Conservation (phyloP, 2,329 filamentous ascomycete genomes). For the Kalmusia sp. region DNA sequence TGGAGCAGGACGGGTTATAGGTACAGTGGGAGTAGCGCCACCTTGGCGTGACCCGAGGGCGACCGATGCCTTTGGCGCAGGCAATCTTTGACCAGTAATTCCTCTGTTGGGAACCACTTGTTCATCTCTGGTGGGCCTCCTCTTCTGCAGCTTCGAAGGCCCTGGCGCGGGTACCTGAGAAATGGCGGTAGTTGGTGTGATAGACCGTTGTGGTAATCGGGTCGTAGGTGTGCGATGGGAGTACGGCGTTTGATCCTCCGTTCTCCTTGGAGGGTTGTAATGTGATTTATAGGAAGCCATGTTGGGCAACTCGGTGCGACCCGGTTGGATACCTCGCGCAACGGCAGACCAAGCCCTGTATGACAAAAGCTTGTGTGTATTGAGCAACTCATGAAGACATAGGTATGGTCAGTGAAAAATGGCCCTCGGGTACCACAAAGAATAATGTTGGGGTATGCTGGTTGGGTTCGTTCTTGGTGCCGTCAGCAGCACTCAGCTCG, state of each 20-base stretch:
- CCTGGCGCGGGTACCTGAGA: slow-evolving; percentile 33
- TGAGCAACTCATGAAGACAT: slow-evolving; percentile 51
- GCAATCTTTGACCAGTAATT: slow-evolving; percentile 26
- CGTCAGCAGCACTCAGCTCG: slow-evolving; percentile 46
- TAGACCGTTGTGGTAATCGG: slow-evolving; percentile 45
- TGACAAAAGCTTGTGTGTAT: slow-evolving; percentile 40
- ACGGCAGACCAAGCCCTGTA: slow-evolving; percentile 35
- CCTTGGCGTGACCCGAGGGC: slow-evolving; percentile 29
- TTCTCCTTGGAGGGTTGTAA: slow-evolving; percentile 39
- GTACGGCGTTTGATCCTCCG: slow-evolving; percentile 35
- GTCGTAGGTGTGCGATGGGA: slow-evolving; percentile 36
- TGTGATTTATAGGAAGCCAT: slow-evolving; percentile 53
- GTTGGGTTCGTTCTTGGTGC: slow-evolving; percentile 25
- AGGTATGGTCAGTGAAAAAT: slow-evolving; percentile 33
- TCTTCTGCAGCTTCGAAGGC: slow-evolving; percentile 47
- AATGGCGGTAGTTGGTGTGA: slow-evolving; percentile 40
- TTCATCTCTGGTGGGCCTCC: slow-evolving; percentile 42
- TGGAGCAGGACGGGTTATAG: slow-evolving; percentile 25
- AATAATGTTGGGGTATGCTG: slow-evolving; percentile 25
- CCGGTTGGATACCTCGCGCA: slow-evolving; percentile 32
- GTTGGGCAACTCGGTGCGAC: slow-evolving; percentile 44
- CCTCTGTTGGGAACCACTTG: slow-evolving; percentile 24
- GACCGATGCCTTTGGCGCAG: slow-evolving; percentile 20
- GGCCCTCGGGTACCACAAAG: slow-evolving; percentile 26
- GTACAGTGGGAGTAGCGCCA: slow-evolving; percentile 28